Base-by-base conservation (phyloP, 2,329 filamentous ascomycete species). In the Colletotrichum simmondsii region DNA sequence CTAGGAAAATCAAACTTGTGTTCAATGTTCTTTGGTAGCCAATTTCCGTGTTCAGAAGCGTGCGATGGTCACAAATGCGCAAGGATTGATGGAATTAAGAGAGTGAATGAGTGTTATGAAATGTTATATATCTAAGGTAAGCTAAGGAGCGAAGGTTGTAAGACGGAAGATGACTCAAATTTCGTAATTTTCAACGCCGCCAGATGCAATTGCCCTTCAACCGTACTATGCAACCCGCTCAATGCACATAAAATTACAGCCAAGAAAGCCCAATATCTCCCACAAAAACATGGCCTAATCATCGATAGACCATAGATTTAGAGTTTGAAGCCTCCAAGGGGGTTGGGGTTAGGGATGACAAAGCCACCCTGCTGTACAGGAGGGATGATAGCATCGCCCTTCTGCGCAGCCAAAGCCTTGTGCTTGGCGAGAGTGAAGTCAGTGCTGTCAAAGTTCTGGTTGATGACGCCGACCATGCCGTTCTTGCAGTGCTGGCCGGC, bases 391-490 rank as follows among this genome's bases (percentile, higher is more conserved):
- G 82, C 80, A 2, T 74, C 68, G 6, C 68, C 76, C 14, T 81
- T 81, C 16, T 68, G 58, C 19, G 80, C 81, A 10, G 85, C 84
- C 2, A 81, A 75, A 19, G 79, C 77, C 76, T 79, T 81, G 78
- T 85, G 81, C 28, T 77, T 78, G 16, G 78, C 73, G 22, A 87
- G 81, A 58, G 81, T 86, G 73, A 81, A 78, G 60, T 81, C 81
- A 72, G 78, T 76, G 30, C 79, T 75, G 75, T 81, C 75, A n/a
- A 85, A 84, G 77, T 83, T 81, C 78, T 86, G 85, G 79, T 88
- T 88, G 80, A 88, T 84, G 53, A 86, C 83, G 16, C 83, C 86
- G 3, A 83, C 81, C 87, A 88, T 88, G 72, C 86, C 85, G 12
- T 78, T 81, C 75, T 85, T 82, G 83, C 87, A 89, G 77, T 88